Conservation (phyloP, 2,329 filamentous ascomycete species). For the Juglanconis juglandina region DNA sequence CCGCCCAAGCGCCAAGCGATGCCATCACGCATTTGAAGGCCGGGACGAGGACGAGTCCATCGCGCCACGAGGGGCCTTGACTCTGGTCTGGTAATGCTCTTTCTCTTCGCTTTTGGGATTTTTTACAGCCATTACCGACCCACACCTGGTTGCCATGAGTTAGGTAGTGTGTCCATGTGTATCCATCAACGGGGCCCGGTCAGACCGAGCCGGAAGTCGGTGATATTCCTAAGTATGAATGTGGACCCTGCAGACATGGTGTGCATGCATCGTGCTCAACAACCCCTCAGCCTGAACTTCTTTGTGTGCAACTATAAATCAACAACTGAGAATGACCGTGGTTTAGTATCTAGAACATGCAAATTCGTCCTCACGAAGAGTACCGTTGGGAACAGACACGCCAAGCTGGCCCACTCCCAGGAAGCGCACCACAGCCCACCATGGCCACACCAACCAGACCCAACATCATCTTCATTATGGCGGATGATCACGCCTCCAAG, state of each 20-base stretch:
- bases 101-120: no score
- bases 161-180: neutral
- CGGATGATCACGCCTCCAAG: conserved; percentile 52
- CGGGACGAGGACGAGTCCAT: no score
- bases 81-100: no score
- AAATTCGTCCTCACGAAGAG: neutral
- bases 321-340: neutral
- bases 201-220: neutral
- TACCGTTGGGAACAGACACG: neutral
- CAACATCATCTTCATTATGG: conserved; percentile 52
- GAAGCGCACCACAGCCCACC: neutral
- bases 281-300: neutral
- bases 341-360: neutral
- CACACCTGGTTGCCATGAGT: neutral
- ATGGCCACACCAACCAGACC: conserved; percentile 13
- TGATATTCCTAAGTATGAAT: neutral
- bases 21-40: no score
- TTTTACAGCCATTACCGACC: no score
- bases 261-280: neutral
- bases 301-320: neutral
- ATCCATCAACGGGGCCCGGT: neutral
- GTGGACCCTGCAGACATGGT: neutral
- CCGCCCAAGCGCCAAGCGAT: no score
- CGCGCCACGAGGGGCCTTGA: no score
- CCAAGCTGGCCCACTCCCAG: neutral